Evolutionary conservation across 306 rosid species (phyloP).

Genomic region (Dryas drummondii): DNA sequence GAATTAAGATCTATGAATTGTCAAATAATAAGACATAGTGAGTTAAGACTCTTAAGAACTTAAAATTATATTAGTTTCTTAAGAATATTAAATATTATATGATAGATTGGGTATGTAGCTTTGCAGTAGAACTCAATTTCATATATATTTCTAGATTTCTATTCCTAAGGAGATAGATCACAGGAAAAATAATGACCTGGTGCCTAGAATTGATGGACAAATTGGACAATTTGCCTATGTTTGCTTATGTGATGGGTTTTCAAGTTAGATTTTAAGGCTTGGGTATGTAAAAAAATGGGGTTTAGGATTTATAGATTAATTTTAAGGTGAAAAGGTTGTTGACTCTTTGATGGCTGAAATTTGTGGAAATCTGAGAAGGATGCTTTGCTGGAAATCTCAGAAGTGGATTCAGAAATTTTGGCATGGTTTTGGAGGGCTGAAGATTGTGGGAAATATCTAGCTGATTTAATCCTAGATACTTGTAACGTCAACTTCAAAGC

Average conservation of each 20-base stretch:
- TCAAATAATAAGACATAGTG: not conserved
- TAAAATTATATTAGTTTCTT: not conserved
- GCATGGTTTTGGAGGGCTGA: no score
- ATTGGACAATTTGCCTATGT: not conserved
- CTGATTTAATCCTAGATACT: not conserved
- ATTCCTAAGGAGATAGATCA: not conserved
- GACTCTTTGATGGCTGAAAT: not conserved
- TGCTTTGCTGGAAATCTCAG: not conserved
- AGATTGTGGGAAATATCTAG: no score
- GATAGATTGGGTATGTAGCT: not conserved
- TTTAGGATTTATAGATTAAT: no score
- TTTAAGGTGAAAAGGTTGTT: no score
- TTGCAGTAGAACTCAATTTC: not conserved
- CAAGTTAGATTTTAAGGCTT: not conserved
- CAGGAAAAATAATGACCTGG: not conserved
- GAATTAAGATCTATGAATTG: not conserved
- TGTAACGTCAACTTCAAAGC: not conserved
- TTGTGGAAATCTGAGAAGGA: not conserved
- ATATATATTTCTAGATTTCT: not conserved
- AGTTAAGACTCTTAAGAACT: not conserved
- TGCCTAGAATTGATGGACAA: not conserved
- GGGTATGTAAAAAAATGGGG: no score
- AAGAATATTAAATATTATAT: not conserved
- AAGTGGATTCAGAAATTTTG: no score
- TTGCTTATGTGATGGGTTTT: not conserved